Base-by-base conservation (phyloP, 2,329 filamentous ascomycete genomes). In the Chaetomium sp. region DNA sequence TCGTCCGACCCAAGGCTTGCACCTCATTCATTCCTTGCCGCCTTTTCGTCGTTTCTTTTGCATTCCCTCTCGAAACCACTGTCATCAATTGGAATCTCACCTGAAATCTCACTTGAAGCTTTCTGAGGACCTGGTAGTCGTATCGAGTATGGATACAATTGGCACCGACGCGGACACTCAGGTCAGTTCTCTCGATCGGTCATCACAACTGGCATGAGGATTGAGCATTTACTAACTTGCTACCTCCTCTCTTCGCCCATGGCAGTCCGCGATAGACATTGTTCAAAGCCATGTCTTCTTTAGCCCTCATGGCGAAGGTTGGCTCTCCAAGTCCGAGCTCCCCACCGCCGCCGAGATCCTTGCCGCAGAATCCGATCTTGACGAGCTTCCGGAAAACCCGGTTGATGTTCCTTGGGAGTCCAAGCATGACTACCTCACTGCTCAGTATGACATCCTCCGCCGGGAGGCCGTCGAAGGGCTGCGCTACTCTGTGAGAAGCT, bases 381-480 rank as follows among this genome's bases (percentile, higher is more conserved):
- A 70, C 1, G 70, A 76, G 4, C 72, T 88, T 0, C 76, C 79
- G 0, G 70, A 78, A 0, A 92, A 92, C 70, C 78, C 78, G 7
- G 78, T 87, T 23, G 68, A 83, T 0, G 80, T 80, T 0, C 78
- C 87, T 0, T 94, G 88, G 81, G 68, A 76, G 0, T 85, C 81
- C 4, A 88, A 85, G 54, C 81, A 86, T 1, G 79, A 82, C 0
- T 97, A 96, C 64, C 79, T 97, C 0, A 79, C 85, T 35, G 83
- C 86, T 0, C 91, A 96, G 57, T 96, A 95, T 72, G 80, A 86
- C 3, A 83, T 97, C 1, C 81, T 92, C 8, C 84, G 93, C 2
- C 90, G 92, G 72, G 92, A 97, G 72, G 85, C 87, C 0, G 79
- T 91, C 3, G 84, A 89, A 13, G 83, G 88, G 0, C 80, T 97